Conservation (phyloP, 73 alveolate species). For the Paramecium bursaria region DNA sequence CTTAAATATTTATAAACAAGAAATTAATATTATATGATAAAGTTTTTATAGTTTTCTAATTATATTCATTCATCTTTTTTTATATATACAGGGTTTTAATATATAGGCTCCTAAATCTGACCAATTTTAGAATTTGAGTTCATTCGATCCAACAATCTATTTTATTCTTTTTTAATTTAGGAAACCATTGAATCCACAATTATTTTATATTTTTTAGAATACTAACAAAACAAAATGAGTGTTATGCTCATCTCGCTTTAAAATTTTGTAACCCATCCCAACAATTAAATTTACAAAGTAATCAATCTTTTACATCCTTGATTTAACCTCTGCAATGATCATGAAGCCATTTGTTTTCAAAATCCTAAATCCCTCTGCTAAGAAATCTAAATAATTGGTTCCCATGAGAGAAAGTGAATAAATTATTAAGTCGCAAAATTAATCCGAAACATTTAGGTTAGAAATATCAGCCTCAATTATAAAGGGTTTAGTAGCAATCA, state of each 20-base stretch:
- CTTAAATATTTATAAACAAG: too few relatives aligned
- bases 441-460: constrained; percentile 76
- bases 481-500: constrained; percentile 45
- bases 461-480: constrained; percentile 86
- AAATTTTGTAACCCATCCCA: constrained; percentile 53
- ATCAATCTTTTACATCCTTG: constrained; percentile 74
- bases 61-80: constrained; percentile 43
- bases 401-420: constrained; percentile 92
- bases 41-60: too few relatives aligned
- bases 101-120: background rate
- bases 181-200: background rate
- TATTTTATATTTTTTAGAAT: background rate
- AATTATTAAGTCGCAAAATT: constrained; percentile 81
- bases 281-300: constrained; percentile 62
- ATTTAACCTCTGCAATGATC: constrained; percentile 88
- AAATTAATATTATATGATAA: too few relatives aligned
- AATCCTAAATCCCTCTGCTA: constrained; percentile 86
- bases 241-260: constrained; percentile 42
- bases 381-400: constrained; percentile 83
- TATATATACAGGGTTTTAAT: constrained; percentile 2
- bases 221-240: constrained; percentile 13
- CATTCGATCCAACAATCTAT: background rate
- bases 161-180: background rate
- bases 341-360: constrained; percentile 84
- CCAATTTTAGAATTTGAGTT: constrained; percentile 1